Conservation (phyloP, 352 stramenopile genomes). For the Phytopythium boreale region DNA sequence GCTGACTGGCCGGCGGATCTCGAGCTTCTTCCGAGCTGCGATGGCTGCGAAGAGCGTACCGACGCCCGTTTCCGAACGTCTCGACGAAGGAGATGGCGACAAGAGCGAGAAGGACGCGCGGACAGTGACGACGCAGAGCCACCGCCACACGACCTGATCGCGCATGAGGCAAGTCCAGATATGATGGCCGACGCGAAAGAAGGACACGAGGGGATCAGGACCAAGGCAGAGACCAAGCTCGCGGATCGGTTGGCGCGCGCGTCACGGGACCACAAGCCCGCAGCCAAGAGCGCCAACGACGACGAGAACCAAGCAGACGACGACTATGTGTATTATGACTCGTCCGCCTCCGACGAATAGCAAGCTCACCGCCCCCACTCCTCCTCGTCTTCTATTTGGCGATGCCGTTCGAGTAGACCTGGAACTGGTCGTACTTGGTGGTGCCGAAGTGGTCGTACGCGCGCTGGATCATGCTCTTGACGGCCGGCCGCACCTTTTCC, state of each 20-base stretch:
- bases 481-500: slow-evolving; percentile 55
- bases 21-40: slow-evolving; percentile 6
- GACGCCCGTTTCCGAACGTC: background rate
- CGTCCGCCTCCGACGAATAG: slow-evolving; percentile 2
- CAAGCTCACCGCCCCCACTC: background rate
- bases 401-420: slow-evolving; percentile 92
- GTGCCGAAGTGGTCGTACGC: slow-evolving; percentile 95
- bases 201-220: background rate
- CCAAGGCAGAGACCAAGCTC: background rate
- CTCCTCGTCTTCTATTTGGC: slow-evolving; percentile 42
- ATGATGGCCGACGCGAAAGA: background rate
- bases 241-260: background rate
- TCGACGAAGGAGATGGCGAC: background rate
- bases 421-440: slow-evolving; percentile 94
- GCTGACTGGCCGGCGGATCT: background rate
- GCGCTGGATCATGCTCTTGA: slow-evolving; percentile 93
- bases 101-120: background rate
- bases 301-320: slow-evolving; percentile 8
- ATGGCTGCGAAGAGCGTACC: background rate
- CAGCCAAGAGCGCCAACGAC: background rate
- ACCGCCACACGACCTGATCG: background rate
- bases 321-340: slow-evolving; percentile 18
- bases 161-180: background rate
- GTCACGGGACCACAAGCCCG: background rate
- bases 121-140: background rate